Evolutionary conservation across 306 rosid species (phyloP), one percentile per base, ranked within the genome.

Genomic region (Astragalus glycyphyllos): DNA sequence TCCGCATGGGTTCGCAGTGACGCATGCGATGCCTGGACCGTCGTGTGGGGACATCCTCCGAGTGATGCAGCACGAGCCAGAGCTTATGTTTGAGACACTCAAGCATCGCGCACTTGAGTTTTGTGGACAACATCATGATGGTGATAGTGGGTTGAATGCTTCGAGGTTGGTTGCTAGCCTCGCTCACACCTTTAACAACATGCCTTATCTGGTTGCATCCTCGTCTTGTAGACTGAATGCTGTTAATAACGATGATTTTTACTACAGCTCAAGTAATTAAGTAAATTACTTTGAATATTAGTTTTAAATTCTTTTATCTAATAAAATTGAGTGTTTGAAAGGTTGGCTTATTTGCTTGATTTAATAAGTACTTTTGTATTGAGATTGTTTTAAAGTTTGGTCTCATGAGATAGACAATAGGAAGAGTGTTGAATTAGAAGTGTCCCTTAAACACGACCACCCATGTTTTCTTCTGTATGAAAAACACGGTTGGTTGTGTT

Each of bases 61-160:
- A 60, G 90, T 84, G 88, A 89, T 95, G 99, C 99, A 91, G 96
- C 89, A 87, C 68, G 86, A 95, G 87, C 99, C 99, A 1, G 91
- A 89, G 83, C 89, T 95, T 84, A 95, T 95, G 99, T 95, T 95
- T 58, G 88, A 95, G 88, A 85, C 91, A 2, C 96, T 95, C 68
- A 91, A 87, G 91, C 96, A 86, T 82, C 90, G 96, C 0, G 96
- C 89, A 32, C 13, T 65, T 34, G 72, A 67, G 48, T 67, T 49
- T 32, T 32, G 46, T 37, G 71, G 42, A 31, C 29, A 32, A n/a
- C 41, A 74, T 5, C 38, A 34, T 8, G 70, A 73, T 38, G 87
- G 73, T 40, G 88, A 77, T 11, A 48, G 69, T 44, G 48, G 67
- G 63, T 46, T 76, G n/a, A 74, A 15, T 12, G 87, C 81, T 4